Percentiles rank a stretch among this genome's conserved stretches.
Evolutionary conservation across 768 basidiomycete genomes (phyloP).

Genomic region (Suillus hirtellus): DNA sequence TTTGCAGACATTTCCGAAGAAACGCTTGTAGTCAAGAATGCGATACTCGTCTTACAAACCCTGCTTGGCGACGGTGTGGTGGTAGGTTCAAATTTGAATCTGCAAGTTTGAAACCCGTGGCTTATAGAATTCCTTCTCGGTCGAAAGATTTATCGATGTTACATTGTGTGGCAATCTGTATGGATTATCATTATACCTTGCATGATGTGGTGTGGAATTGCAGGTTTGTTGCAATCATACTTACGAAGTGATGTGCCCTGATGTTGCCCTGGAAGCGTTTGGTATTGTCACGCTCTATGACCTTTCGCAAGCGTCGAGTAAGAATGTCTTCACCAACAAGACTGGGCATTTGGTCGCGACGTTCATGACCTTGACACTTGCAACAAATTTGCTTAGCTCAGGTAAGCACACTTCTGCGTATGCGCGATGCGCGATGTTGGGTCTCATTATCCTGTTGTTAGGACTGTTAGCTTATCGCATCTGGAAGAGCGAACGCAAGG

Average conservation of each 20-base stretch:
- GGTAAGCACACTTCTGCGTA: neutral
- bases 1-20: constrained; percentile 21
- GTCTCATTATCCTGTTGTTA: neutral
- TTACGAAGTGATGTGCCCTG: neutral
- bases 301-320: neutral
- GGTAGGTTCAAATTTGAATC: neutral
- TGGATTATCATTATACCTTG: constrained; percentile 13
- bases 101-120: neutral
- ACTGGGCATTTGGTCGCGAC: neutral
- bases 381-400: neutral
- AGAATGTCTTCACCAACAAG: neutral
- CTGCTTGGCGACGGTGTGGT: constrained; percentile 12
- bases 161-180: constrained; percentile 16
- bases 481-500: neutral
- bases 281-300: neutral
- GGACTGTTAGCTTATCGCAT: neutral
- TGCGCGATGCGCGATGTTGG: neutral
- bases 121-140: neutral
- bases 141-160: constrained; percentile 14
- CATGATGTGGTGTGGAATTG: constrained; percentile 10
- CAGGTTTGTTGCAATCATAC: constrained; percentile 8
- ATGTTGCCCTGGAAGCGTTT: neutral
- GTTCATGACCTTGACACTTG: neutral
- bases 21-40: constrained; percentile 26
- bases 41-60: constrained; percentile 17